Conservation (phyloP, 345 rosid genomes). For the Fremontodendron californicum region DNA sequence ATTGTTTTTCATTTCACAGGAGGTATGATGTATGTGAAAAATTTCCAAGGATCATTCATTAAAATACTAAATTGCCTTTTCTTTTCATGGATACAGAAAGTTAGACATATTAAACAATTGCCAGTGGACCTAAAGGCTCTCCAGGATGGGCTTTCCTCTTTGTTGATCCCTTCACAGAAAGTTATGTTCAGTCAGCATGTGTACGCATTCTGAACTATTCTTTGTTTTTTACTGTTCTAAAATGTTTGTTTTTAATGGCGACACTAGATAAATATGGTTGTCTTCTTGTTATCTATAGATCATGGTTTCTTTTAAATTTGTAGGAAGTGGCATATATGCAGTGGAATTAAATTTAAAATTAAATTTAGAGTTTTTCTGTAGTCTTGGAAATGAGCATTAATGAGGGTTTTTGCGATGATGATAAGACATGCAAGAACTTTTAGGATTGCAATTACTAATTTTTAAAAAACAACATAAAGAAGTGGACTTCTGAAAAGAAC, state of each 20-base stretch:
- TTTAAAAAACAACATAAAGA: neutral
- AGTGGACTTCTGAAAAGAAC: neutral
- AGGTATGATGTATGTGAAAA: constrained; percentile 47
- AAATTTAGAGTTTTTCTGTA: neutral
- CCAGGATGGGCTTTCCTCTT: constrained; percentile 80
- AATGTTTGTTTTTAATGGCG: neutral
- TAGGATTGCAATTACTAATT: neutral
- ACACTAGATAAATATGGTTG: neutral
- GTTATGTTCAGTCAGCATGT: constrained; percentile 61
- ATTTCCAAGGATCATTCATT: constrained; percentile 8
- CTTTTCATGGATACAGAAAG: constrained; percentile 53
- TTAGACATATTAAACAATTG: constrained; percentile 53
- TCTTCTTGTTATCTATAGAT: neutral
- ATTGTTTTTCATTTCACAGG: constrained; percentile 84
- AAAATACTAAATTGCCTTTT: neutral
- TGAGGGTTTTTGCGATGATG: neutral
- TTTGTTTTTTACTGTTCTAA: neutral
- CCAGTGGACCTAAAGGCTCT: constrained; percentile 83
- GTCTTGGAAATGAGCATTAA: neutral
- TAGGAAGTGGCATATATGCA: neutral
- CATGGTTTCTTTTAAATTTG: neutral
- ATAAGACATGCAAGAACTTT: neutral
- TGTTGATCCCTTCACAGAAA: constrained; percentile 82
- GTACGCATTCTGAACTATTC: constrained; percentile 42
- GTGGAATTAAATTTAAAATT: constrained; percentile 1